Evolutionary conservation across 1,139 yeast species (phyloP).

Genomic region (Nakaseomyces glabratus): DNA sequence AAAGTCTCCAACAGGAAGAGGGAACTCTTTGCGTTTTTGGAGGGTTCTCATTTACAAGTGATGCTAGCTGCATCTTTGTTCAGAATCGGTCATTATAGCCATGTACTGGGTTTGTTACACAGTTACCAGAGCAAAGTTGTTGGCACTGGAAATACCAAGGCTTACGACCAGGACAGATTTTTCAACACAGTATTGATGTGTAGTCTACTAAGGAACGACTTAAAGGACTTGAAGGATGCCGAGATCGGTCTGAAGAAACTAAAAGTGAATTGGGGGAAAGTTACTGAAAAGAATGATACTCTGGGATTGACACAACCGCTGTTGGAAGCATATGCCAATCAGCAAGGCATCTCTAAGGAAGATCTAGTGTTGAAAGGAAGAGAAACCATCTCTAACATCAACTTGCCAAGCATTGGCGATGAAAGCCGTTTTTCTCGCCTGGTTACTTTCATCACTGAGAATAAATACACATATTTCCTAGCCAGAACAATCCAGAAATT

Average conservation of each 20-base stretch:
- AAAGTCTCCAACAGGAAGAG: conserved; percentile 21
- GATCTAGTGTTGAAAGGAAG: background rate
- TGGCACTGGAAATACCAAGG: conserved; percentile 15
- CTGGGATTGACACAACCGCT: conserved; percentile 23
- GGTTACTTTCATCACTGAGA: conserved; percentile 13
- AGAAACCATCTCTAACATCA: conserved; percentile 1
- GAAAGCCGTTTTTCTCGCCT: conserved; percentile 13
- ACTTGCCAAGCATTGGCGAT: conserved; percentile 10
- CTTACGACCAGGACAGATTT: conserved; percentile 24
- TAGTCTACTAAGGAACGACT: conserved; percentile 21
- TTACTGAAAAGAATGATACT: conserved; percentile 13
- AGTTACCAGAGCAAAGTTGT: conserved; percentile 14
- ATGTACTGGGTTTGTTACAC: conserved; percentile 18
- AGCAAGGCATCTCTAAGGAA: conserved; percentile 12
- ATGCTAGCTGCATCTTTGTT: conserved; percentile 28
- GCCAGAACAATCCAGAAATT: conserved; percentile 23
- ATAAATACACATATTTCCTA: conserved; percentile 21
- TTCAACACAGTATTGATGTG: conserved; percentile 25
- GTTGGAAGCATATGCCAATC: conserved; percentile 16
- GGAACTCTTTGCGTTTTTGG: conserved; percentile 25
- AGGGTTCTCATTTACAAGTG: conserved; percentile 27
- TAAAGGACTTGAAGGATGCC: conserved; percentile 13
- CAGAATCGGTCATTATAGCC: conserved; percentile 20
- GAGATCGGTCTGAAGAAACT: conserved; percentile 18
- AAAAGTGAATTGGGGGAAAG: conserved; percentile 17